Evolutionary conservation across 371 early-diverging fungal species (phyloP).

Genomic region (Mortierella sp.): DNA sequence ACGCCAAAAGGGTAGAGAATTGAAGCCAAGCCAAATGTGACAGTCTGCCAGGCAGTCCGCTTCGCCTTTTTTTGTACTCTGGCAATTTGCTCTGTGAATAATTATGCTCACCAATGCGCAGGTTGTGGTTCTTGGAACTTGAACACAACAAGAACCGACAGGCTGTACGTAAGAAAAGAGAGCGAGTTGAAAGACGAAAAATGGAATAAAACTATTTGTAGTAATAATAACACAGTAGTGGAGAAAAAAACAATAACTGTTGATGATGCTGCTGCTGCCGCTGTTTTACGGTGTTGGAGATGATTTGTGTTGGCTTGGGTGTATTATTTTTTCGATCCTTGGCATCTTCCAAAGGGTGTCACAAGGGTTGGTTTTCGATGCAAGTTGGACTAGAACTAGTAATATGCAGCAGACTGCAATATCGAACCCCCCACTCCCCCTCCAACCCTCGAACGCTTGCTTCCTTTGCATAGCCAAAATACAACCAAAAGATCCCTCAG

Average conservation of each 20-base stretch:
- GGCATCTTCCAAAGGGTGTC: not conserved
- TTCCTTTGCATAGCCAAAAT: not conserved
- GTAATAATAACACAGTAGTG: not conserved
- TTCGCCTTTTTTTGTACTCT: not conserved
- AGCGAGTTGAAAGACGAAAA: not conserved
- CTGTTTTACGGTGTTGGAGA: not conserved
- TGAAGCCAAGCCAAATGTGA: not conserved
- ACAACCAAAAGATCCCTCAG: no score
- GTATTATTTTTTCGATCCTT: not conserved
- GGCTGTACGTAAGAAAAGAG: not conserved
- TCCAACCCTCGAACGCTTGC: not conserved
- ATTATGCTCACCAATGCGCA: constrained; percentile 5
- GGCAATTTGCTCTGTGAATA: not conserved
- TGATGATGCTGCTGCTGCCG: not conserved
- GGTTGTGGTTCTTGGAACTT: not conserved
- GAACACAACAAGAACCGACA: not conserved
- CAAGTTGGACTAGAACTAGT: not conserved
- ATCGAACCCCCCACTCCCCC: not conserved
- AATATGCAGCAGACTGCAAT: not conserved
- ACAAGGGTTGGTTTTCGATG: not conserved
- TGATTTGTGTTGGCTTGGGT: not conserved
- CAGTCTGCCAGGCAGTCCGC: not conserved
- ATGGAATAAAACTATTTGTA: not conserved
- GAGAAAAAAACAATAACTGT: no score
- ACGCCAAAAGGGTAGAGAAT: not conserved